Evolutionary conservation across 257 asterid genomes (phyloP), one percentile per base, ranked within the genome.

Genomic region (Solanum infundibuliforme): DNA sequence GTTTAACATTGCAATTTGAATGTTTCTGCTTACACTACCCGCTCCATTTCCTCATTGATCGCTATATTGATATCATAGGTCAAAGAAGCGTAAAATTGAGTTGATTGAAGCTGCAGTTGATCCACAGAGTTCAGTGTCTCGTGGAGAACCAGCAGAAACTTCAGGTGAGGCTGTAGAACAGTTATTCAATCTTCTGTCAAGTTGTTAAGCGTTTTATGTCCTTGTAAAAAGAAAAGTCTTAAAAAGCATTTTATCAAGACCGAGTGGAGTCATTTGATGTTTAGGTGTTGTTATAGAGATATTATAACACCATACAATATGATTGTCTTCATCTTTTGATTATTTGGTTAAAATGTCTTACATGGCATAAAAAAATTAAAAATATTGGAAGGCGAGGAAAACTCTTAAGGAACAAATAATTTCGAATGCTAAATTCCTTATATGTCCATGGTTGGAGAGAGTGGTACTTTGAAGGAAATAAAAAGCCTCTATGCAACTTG

Each of bases 71-170:
- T 88, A 86, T 43, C 72, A 32, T 87, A 95, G 99, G 90, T 92
- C 89, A 89, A 96, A 95, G 89, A 93, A 96, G 95, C 96, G 92
- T 88, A 96, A 94, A 91, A 86, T 92, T 90, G 97, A 94, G 89
- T 86, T 86, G 43, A 77, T 79, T 18, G 91, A 93, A 82, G 87
- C 39, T 72, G 46, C 87, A 75, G 79, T 39, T 46, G 88, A 90
- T 88, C 88, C 87, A n/a, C 89, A 52, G 82, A 90, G 93, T 89
- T 83, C 92, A 87, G 90, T 90, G 36, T 89, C 93, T 71, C 88
- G 89, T 73, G 95, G 85, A 84, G 93, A 77, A 75, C 81, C 87
- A 34, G 62, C 89, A 58, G 86, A 90, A 89, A 77, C 38, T 86
- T 88, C 89, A 89, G 93, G 95, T 91, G 76, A 87, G 75, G 36